Percentiles rank a stretch among this genome's conserved stretches.
Evolutionary conservation across 768 basidiomycete genomes (phyloP).

Genomic region (Gloeopeniophorella convolvens): DNA sequence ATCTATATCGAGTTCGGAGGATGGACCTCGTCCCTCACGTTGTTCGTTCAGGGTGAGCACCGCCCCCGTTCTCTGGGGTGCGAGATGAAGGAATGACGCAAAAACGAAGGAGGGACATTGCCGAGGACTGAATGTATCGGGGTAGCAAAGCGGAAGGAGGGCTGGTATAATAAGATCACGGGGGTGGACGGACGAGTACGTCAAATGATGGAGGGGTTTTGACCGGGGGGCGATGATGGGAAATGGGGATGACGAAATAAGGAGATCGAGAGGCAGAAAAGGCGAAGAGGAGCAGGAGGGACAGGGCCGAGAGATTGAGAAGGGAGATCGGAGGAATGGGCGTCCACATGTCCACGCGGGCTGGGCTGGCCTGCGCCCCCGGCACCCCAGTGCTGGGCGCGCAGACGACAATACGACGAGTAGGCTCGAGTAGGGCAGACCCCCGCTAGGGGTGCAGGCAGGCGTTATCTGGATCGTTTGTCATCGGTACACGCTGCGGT

Average conservation of each 20-base stretch:
- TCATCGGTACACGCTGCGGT: no score
- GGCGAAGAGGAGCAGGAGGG: no score
- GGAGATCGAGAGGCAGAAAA: neutral
- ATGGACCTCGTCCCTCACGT: conserved; percentile 8
- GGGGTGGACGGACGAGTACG: conserved; percentile 8
- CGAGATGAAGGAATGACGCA: conserved; percentile 9
- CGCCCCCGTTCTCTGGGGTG: conserved; percentile 14
- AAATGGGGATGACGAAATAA: conserved; percentile 9
- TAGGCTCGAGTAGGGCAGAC: conserved; percentile 9
- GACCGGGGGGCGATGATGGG: conserved; percentile 5
- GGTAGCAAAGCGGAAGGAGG: no score
- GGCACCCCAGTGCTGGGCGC: neutral
- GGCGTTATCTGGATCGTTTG: no score
- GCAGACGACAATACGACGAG: neutral
- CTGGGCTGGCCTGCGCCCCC: conserved; percentile 14
- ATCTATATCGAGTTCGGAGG: conserved; percentile 19
- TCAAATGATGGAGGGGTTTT: conserved; percentile 8
- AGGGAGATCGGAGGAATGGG: conserved; percentile 14
- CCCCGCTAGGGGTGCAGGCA: no score
- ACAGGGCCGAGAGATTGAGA: conserved; percentile 9
- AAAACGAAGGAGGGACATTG: conserved; percentile 4
- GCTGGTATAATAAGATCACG: no score
- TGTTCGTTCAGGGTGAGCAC: conserved; percentile 9
- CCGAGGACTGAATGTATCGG: neutral
- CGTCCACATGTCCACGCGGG: neutral